These are phyloP conservation scores for Ceratobasidium sp. DNA, from an alignment of 1,284 basidiomycete genomes.

Conservation along the genomic window DNA sequence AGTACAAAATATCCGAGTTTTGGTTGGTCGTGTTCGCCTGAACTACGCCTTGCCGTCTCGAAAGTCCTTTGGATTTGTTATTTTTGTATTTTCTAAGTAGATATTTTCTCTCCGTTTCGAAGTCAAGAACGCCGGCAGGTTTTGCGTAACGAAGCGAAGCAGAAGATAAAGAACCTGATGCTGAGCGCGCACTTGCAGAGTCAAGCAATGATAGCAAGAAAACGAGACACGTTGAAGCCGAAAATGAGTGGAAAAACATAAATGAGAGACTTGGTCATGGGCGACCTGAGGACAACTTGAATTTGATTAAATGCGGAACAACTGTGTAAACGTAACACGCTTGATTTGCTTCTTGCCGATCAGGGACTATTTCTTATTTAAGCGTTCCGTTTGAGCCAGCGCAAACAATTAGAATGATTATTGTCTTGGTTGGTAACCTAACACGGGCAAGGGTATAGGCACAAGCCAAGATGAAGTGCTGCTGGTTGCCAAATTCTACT, in stretches of 20 bases:
- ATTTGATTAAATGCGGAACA: constrained; percentile 1
- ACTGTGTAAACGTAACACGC: neutral
- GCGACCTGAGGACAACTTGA: neutral
- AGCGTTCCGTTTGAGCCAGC: neutral
- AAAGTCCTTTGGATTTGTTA: neutral
- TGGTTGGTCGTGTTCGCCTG: constrained; percentile 36
- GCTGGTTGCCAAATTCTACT: too few relatives aligned
- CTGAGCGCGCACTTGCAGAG: neutral
- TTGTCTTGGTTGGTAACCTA: too few relatives aligned
- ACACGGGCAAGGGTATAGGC: too few relatives aligned
- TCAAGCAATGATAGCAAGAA: neutral
- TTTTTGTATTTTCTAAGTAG: constrained; percentile 20
- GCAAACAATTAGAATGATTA: neutral
- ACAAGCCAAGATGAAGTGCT: too few relatives aligned
- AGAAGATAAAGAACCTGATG: constrained; percentile 8
- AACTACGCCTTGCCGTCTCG: neutral
- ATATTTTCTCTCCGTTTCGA: constrained; percentile 17
- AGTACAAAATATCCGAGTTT: constrained; percentile 39
- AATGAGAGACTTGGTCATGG: constrained; percentile 40
- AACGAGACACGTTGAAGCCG: neutral
- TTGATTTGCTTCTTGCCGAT: constrained; percentile 24
- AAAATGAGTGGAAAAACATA: constrained; percentile 38
- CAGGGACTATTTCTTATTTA: constrained; percentile 11
- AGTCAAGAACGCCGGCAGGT: constrained; percentile 2
- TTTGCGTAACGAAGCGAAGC: constrained; percentile 27